Evolutionary conservation across 1,284 basidiomycete species (phyloP), one percentile per base, ranked within the genome.

Genomic region (Sanghuangporus weigelae): DNA sequence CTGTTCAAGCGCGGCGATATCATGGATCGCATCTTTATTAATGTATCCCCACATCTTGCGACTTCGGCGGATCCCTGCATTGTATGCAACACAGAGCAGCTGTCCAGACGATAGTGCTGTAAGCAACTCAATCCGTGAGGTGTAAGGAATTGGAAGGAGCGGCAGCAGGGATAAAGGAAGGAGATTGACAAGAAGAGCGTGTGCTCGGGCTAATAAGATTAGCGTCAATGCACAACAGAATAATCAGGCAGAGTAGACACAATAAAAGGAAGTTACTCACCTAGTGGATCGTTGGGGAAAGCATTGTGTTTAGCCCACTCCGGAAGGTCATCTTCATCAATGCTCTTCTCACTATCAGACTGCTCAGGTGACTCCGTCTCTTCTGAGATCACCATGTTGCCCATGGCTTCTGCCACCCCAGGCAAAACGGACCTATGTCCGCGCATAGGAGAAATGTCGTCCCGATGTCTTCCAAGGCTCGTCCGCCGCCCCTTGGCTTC

Each of bases 31-130:
- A 63, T 89, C 84, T 38, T 81, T 77, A 62, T 82, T 89, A 62
- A 96, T 90, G 73, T 89, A 95, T 0, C 93, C 94, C 93, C 93
- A 96, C 1, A 92, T 90, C 68, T 89, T 85, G 57, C 84, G 84
- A 8, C 92, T 94, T 64, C 84, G 81, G 36, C 93, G 84, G 0
- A 95, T 87, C 11, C 84, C 87, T 3, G 82, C 75, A 73, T 95
- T 96, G 76, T 93, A 95, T 1, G 90, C 87, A 2, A 81, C 74
- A 68, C 93, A 95, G 3, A 95, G 81, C 16, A 93, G 74, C 68
- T 93, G 89, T 0, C 94, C 94, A 1, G 90, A 92, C 0, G 88
- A 82, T 0, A 93, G 77, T 56, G 80, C 76, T n/a, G 77, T 71
- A 7, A 91, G 75, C 64, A 93, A 80, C 10, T 66, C 0, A 71